A percentile compares a stretch with the other conserved stretches of the same genome.
These are phyloP conservation scores for Fusarium sp. DNA, from an alignment of 2,329 filamentous ascomycete genomes.

Conservation along the genomic window DNA sequence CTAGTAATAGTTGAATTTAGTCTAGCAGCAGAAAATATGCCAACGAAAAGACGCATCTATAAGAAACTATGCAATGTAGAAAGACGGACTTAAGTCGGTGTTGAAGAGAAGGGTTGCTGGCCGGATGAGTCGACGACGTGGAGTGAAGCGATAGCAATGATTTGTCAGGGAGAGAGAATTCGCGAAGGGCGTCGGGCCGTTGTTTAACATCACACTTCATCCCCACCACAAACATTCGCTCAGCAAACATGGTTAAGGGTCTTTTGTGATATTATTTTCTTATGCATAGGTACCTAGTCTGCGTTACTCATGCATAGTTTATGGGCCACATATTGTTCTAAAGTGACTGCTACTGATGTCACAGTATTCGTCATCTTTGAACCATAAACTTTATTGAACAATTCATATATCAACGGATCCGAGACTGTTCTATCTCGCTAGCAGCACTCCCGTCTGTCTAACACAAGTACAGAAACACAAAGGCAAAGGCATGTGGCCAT, in stretches of 20 bases:
- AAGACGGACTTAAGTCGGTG: constrained; percentile 13
- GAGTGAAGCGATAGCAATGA: constrained; percentile 42
- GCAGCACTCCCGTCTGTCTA: neutral
- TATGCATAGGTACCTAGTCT: neutral
- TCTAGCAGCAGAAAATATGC: constrained; percentile 35
- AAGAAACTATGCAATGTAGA: neutral
- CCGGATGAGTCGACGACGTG: constrained; percentile 43
- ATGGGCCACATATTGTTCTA: neutral
- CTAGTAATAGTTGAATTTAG: constrained; percentile 27
- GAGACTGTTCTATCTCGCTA: neutral
- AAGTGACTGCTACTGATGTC: constrained; percentile 1
- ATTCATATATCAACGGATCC: neutral
- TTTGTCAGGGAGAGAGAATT: constrained; percentile 47
- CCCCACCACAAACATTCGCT: constrained; percentile 29
- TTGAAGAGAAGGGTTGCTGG: constrained; percentile 17
- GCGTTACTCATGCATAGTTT: neutral
- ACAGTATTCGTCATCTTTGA: neutral
- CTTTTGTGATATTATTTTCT: neutral
- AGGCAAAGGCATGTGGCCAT: constrained; percentile 63
- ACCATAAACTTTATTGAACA: neutral
- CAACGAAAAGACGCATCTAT: constrained; percentile 43
- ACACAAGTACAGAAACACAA: neutral
- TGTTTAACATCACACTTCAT: constrained; percentile 35
- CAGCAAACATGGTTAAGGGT: neutral
- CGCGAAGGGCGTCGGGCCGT: constrained; percentile 31